Conservation (phyloP, 1,284 basidiomycete species). For the Cronartium ribicola region DNA sequence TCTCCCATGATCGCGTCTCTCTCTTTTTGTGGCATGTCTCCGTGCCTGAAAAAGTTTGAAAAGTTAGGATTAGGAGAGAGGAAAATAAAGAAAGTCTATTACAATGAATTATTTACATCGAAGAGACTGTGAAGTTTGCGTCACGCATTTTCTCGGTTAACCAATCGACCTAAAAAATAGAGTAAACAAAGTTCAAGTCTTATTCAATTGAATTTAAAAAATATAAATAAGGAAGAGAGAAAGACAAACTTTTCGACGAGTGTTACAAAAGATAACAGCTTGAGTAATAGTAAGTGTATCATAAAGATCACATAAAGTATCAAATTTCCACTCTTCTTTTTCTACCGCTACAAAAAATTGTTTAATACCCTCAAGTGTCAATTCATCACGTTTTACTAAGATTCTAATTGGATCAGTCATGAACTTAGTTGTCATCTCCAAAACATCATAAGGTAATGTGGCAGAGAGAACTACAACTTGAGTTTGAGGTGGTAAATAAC, state of each 20-base stretch:
- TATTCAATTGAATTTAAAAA: background rate
- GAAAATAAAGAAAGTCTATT: background rate
- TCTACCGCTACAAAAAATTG: constrained; percentile 50
- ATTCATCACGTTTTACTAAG: constrained; percentile 52
- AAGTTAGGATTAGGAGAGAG: background rate
- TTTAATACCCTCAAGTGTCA: constrained; percentile 50
- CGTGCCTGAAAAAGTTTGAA: constrained; percentile 46
- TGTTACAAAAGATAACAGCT: constrained; percentile 54
- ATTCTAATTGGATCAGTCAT: constrained; percentile 51
- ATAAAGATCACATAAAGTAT: constrained; percentile 49
- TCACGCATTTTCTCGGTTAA: constrained; percentile 52
- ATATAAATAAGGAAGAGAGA: background rate
- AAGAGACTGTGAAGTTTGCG: constrained; percentile 51
- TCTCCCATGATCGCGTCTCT: constrained; percentile 49
- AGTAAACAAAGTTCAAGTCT: too few species aligned
- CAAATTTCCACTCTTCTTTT: constrained; percentile 50
- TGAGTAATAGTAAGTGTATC: constrained; percentile 49
- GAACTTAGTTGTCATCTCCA: constrained; percentile 49
- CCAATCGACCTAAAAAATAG: constrained; percentile 46
- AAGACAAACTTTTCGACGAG: constrained; percentile 45
- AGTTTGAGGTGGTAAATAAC: constrained; percentile 45
- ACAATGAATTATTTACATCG: constrained; percentile 46
- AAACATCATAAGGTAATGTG: constrained; percentile 48
- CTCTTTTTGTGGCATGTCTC: constrained; percentile 49
- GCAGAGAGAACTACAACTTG: constrained; percentile 47